A percentile compares a stretch with the other conserved stretches of the same genome.
Conservation (phyloP, 306 rosid genomes). For the peach (Prunus persica) region DNA sequence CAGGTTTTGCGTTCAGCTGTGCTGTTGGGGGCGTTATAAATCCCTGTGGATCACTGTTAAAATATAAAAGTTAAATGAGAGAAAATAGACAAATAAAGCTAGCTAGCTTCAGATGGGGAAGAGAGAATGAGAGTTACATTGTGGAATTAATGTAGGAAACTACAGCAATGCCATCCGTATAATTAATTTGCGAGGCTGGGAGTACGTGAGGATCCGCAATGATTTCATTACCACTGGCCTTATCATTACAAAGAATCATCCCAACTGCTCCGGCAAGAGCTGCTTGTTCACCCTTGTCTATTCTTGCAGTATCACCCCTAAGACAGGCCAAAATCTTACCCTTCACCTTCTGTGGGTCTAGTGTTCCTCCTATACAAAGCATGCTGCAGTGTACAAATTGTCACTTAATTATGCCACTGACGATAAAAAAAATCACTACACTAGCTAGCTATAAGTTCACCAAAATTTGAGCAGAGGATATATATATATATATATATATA, state of each 20-base stretch:
- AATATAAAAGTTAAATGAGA: background rate
- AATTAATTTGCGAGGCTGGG: slow-evolving; percentile 53
- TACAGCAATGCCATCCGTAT: slow-evolving; percentile 41
- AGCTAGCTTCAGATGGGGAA: background rate
- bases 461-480: no score
- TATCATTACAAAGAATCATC: slow-evolving; percentile 66
- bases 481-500: background rate
- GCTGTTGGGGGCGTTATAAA: slow-evolving; percentile 43
- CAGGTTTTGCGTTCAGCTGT: slow-evolving; percentile 37
- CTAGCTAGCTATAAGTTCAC: no score
- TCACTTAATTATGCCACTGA: background rate
- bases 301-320: slow-evolving; percentile 38
- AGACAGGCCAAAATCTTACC: slow-evolving; percentile 65
- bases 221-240: slow-evolving; percentile 24
- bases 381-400: slow-evolving; percentile 21
- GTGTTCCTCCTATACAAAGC: slow-evolving; percentile 35
- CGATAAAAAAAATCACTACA: no score
- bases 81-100: background rate
- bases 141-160: slow-evolving; percentile 51
- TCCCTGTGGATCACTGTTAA: slow-evolving; percentile 54
- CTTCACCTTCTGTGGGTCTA: slow-evolving; percentile 51
- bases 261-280: slow-evolving; percentile 66
- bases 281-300: slow-evolving; percentile 52
- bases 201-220: slow-evolving; percentile 52
- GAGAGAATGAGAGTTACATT: slow-evolving; percentile 24